phyloP scores from a whole-genome alignment of 228 moss, liverwort and hornwort species.

The Sphagnum magellanicum region DNA sequence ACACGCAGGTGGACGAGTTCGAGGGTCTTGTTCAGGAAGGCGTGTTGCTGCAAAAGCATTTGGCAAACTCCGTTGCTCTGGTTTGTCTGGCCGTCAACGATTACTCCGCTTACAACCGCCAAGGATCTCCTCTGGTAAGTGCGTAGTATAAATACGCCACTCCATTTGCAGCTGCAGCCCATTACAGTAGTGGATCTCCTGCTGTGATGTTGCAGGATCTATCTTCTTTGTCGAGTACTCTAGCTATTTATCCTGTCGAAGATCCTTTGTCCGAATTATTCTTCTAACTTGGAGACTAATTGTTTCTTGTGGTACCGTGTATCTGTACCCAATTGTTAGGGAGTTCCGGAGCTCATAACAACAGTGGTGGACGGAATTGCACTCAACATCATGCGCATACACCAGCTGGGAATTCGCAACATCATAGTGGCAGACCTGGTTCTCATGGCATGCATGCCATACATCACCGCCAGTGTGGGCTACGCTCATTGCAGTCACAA shows the following conservation, averaged over 20 bases:
- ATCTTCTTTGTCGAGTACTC: no score
- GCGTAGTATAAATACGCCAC: no score
- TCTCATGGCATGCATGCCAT: conserved; percentile 35
- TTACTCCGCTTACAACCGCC: conserved; percentile 26
- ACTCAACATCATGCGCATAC: conserved; percentile 19
- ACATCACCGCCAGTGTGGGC: conserved; percentile 23
- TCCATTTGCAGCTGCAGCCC: no score
- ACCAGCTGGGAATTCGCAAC: conserved; percentile 24
- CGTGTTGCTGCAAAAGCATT: conserved; percentile 14
- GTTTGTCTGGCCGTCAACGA: conserved; percentile 39
- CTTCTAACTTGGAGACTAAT: no score
- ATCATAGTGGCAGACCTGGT: conserved; percentile 36
- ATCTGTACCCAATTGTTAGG: neutral
- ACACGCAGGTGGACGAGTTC: conserved; percentile 28
- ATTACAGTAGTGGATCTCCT: no score
- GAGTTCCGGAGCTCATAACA: conserved; percentile 10
- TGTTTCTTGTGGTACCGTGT: no score
- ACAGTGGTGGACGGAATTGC: conserved; percentile 38
- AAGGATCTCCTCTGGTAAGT: conserved; percentile 1
- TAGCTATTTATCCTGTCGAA: no score
- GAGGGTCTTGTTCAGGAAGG: conserved; percentile 15
- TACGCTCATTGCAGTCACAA: conserved; percentile 31
- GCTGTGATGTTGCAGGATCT: no score
- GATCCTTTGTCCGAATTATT: no score
- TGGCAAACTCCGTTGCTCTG: conserved; percentile 26